Evolutionary conservation across 441 rosid genomes (phyloP).

Genomic region (Arabidopsis lyrata): DNA sequence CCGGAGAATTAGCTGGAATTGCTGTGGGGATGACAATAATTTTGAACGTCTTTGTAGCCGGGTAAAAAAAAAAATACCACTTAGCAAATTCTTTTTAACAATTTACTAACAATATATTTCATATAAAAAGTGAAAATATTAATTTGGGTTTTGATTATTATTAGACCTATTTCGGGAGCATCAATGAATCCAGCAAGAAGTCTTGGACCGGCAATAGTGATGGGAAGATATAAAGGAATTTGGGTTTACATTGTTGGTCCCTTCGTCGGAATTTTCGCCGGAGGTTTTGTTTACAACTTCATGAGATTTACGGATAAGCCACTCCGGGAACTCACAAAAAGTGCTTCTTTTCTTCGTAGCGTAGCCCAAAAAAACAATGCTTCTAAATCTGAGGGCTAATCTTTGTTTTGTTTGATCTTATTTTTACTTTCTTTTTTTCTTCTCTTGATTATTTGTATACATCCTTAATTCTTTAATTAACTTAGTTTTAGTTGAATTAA

Average conservation of each 20-base stretch:
- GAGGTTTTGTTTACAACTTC: slow-evolving; percentile 58
- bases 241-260: slow-evolving; percentile 82
- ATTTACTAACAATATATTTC: background rate
- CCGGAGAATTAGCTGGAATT: slow-evolving; percentile 62
- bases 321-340: slow-evolving; percentile 47
- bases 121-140: no score
- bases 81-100: background rate
- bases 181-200: slow-evolving; percentile 93
- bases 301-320: slow-evolving; percentile 58
- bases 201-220: slow-evolving; percentile 75
- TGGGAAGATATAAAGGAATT: slow-evolving; percentile 55
- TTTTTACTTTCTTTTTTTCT: background rate
- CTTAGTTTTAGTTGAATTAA: background rate
- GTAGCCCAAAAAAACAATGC: slow-evolving; percentile 10
- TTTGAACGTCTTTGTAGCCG: slow-evolving; percentile 74
- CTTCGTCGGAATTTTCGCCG: slow-evolving; percentile 57
- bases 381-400: slow-evolving; percentile 15
- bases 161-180: slow-evolving; percentile 74
- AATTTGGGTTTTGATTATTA: background rate
- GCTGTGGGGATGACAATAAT: slow-evolving; percentile 82
- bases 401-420: background rate
- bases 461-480: background rate
- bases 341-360: slow-evolving; percentile 37
- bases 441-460: background rate
- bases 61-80: slow-evolving; percentile 46